Percentiles rank a stretch among this genome's conserved stretches.
These are phyloP conservation scores for Debaryomyces sp. DNA, from an alignment of 1,139 yeast species.

Conservation along the genomic window DNA sequence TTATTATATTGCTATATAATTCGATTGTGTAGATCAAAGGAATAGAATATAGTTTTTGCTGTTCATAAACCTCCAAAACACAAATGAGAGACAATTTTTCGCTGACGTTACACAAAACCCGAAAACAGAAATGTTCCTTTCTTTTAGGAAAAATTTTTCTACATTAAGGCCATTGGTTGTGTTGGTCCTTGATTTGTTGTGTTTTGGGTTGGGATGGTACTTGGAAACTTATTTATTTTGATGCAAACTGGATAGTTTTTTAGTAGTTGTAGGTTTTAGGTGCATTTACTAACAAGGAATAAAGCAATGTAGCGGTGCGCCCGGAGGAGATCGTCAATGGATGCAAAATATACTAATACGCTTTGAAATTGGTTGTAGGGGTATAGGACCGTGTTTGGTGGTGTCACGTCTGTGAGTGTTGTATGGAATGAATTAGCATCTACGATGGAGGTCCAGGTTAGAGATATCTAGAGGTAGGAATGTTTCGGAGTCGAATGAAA, in stretches of 20 bases:
- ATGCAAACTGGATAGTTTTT: not conserved
- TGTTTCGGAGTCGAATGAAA: too few species aligned
- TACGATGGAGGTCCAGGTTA: too few species aligned
- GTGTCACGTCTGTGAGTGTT: too few species aligned
- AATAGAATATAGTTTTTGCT: slow-evolving; percentile 6
- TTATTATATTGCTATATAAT: not conserved
- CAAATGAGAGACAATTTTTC: slow-evolving; percentile 5
- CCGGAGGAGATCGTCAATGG: not conserved
- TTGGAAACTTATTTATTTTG: not conserved
- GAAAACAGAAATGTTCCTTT: slow-evolving; percentile 1
- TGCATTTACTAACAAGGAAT: not conserved
- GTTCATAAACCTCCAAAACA: slow-evolving; percentile 5
- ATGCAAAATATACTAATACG: not conserved
- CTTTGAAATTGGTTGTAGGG: too few species aligned
- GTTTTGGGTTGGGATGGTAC: not conserved
- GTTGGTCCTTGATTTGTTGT: not conserved
- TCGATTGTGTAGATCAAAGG: slow-evolving; percentile 1
- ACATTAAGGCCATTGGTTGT: not conserved
- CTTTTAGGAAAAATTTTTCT: not conserved
- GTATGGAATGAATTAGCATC: too few species aligned
- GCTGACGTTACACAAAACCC: slow-evolving; percentile 6
- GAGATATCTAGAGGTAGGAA: too few species aligned
- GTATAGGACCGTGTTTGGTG: too few species aligned
- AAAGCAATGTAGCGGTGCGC: not conserved
- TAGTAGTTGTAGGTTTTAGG: not conserved